Evolutionary conservation across 352 stramenopile species (phyloP).

Genomic region (Phytophthora foliorum): DNA sequence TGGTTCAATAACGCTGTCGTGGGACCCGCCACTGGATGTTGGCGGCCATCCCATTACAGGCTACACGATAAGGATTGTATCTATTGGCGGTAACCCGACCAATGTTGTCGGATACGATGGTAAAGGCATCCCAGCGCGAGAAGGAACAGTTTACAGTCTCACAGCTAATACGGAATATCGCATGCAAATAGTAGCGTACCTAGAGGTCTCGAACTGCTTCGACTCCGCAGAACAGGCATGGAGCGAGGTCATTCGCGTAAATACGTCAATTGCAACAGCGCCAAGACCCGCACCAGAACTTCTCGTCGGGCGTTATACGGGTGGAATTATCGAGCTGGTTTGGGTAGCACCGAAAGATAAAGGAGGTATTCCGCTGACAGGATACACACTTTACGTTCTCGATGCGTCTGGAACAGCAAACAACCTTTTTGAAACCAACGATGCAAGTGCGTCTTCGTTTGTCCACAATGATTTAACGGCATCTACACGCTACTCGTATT

Average conservation of each 20-base stretch:
- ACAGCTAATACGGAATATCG: slow-evolving; percentile 35
- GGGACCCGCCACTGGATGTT: slow-evolving; percentile 66
- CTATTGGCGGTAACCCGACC: neutral
- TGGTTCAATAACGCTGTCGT: slow-evolving; percentile 49
- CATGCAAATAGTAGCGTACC: slow-evolving; percentile 47
- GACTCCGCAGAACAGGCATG: slow-evolving; percentile 26
- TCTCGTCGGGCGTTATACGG: slow-evolving; percentile 34
- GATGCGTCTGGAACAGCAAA: slow-evolving; percentile 12
- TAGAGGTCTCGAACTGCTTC: slow-evolving; percentile 52
- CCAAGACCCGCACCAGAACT: slow-evolving; percentile 39
- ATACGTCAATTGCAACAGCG: slow-evolving; percentile 28
- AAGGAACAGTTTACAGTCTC: slow-evolving; percentile 46
- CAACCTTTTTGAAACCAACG: slow-evolving; percentile 35
- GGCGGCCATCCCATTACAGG: slow-evolving; percentile 56
- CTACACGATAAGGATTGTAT: slow-evolving; percentile 52
- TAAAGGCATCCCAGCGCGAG: slow-evolving; percentile 15
- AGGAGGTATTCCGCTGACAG: slow-evolving; percentile 41
- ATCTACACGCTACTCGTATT: slow-evolving; percentile 60
- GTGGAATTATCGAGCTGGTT: slow-evolving; percentile 48
- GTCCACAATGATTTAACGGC: slow-evolving; percentile 60
- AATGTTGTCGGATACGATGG: slow-evolving; percentile 62
- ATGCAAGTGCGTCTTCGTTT: slow-evolving; percentile 37
- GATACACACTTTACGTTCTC: slow-evolving; percentile 42
- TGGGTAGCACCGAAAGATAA: slow-evolving; percentile 44
- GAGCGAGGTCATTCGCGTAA: slow-evolving; percentile 22